Evolutionary conservation across 2,329 filamentous ascomycete genomes (phyloP), one percentile per base, ranked within the genome.

Genomic region (Alternaria sp.): DNA sequence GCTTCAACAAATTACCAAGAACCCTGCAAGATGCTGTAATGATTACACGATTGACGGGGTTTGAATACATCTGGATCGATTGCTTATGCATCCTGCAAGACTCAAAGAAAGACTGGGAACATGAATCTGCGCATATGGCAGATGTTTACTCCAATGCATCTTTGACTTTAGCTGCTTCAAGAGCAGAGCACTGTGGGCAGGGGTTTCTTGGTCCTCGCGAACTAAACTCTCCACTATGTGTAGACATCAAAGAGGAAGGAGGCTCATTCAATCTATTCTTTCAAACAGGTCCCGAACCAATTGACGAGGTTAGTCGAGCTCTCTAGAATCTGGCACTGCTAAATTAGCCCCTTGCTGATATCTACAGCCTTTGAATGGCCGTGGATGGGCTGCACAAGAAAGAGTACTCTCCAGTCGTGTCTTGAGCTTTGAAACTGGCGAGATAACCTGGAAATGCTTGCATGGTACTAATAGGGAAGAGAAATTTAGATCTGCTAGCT

Each of bases 1-100:
- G 8, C 8, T 41, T 41, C 2, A 0, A 41, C 7, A 6, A 5
- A 0, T 2, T 41, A 41, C 33, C 33, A 0, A 15, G 8, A n/a
- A 41, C 33, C 33, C 5, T 41, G 2, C 33, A 41, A 10, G 33
- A 41, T 15, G 33, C 33, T 41, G 4, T 41, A 0, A 41, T 41
- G 33, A 1, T 41, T 5, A 15, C 5, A 4, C 33, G 33, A 3
- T 41, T 0, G 0, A 8, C n/a, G 15, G 33, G 0, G 2, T n/a
- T 41, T 3, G 8, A 2, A 41, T 5, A 10, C 1, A n/a, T 41
- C 7, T 41, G 33, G 33, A 41, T 41, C 2, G 33, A 41, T n/a
- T 41, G 33, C 2, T 2, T 41, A 2, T 41, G 33, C 3, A 41
- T 41, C 1, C 3, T 41, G 15, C 33, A 41, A 10, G 33, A 41